Evolutionary conservation across 2,329 filamentous ascomycete genomes (phyloP).

Genomic region (Colletotrichum tamarilloi): DNA sequence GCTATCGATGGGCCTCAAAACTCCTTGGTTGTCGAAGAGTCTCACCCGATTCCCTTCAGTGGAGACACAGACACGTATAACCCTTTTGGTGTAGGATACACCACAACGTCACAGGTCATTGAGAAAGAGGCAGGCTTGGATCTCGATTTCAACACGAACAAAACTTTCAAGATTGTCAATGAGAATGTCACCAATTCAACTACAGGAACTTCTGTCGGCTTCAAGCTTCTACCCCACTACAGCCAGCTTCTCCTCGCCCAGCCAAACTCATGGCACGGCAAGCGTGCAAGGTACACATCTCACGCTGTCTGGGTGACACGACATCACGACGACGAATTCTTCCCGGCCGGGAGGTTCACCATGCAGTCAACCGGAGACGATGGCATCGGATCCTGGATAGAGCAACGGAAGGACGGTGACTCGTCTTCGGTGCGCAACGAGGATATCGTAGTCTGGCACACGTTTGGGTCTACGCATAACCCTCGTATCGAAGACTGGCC

Average conservation of each 20-base stretch:
- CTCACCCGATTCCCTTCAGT: constrained; percentile 53
- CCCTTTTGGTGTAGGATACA: constrained; percentile 61
- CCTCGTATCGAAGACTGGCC: constrained; percentile 75
- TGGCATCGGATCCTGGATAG: constrained; percentile 53
- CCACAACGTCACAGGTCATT: constrained; percentile 55
- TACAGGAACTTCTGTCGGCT: constrained; percentile 56
- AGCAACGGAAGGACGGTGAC: constrained; percentile 46
- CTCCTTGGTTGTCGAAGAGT: constrained; percentile 57
- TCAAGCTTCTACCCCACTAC: constrained; percentile 55
- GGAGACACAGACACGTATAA: constrained; percentile 47
- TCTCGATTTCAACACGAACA: constrained; percentile 60
- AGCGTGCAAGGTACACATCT: constrained; percentile 54
- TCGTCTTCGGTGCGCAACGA: constrained; percentile 56
- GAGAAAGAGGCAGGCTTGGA: constrained; percentile 58
- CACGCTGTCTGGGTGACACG: constrained; percentile 59
- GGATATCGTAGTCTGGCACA: constrained; percentile 68
- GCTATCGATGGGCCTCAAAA: constrained; percentile 70
- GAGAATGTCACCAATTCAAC: constrained; percentile 53
- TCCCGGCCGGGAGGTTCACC: constrained; percentile 54
- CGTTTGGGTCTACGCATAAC: constrained; percentile 72
- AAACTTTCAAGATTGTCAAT: constrained; percentile 61
- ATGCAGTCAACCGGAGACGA: constrained; percentile 59
- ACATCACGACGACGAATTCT: constrained; percentile 55
- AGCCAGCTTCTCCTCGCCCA: constrained; percentile 59
- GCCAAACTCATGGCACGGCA: constrained; percentile 50